Evolutionary conservation across 1,284 basidiomycete species (phyloP).

Genomic region (Cryptococcus sp.): DNA sequence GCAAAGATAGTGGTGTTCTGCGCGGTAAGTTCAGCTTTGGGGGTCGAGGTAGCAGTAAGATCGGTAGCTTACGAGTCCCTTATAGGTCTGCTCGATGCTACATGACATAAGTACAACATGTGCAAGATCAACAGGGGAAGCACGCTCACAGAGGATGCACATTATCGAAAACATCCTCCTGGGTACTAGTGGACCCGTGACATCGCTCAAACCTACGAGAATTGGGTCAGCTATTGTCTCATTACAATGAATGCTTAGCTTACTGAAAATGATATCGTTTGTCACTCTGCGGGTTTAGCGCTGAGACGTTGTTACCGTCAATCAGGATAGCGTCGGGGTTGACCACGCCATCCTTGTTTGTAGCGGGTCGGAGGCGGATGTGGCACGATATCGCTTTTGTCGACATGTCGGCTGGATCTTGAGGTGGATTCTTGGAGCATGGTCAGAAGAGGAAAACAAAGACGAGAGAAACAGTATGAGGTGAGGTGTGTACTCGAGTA

Average conservation of each 20-base stretch:
- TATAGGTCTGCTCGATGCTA: conserved; percentile 28
- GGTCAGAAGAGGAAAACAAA: not conserved
- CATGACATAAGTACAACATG: not conserved
- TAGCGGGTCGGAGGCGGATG: conserved; percentile 27
- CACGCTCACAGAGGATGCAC: conserved; percentile 33
- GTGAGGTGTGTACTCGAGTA: too few species aligned
- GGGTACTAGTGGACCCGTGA: conserved; percentile 22
- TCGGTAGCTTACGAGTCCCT: conserved; percentile 26
- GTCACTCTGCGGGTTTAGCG: conserved; percentile 12
- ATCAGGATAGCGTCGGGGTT: conserved; percentile 18
- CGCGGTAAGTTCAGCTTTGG: not conserved
- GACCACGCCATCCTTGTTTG: conserved; percentile 14
- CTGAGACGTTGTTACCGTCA: conserved; percentile 17
- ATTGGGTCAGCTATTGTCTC: not conserved
- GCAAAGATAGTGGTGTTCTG: conserved; percentile 41
- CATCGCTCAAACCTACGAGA: conserved; percentile 27
- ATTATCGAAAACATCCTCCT: conserved; percentile 30
- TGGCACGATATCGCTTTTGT: conserved; percentile 20
- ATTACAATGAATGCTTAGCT: conserved; percentile 6
- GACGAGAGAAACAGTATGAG: too few species aligned
- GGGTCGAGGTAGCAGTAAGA: not conserved
- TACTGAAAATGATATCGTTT: conserved; percentile 22
- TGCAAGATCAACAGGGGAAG: not conserved
- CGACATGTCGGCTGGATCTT: not conserved
- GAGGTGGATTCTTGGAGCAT: not conserved